A percentile compares a stretch with the other conserved stretches of the same genome.
Evolutionary conservation across 805 yeast genomes (phyloP).

Genomic region (Spathaspora gorwiae): DNA sequence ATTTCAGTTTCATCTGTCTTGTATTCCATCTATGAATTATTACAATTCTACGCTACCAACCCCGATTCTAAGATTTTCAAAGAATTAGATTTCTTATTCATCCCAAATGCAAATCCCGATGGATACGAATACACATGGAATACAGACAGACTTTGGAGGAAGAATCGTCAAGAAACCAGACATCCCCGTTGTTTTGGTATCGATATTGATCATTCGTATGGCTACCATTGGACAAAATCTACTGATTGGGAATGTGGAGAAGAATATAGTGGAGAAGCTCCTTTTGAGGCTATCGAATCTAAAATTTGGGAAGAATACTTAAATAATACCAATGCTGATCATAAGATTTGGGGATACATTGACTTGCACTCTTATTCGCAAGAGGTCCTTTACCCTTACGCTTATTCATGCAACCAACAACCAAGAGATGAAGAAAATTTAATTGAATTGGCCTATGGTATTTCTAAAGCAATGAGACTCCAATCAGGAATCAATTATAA

Average conservation of each 20-base stretch:
- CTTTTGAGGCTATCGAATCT: constrained; percentile 51
- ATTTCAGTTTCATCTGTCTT: constrained; percentile 67
- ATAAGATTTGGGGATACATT: constrained; percentile 67
- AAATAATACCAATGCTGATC: constrained; percentile 44
- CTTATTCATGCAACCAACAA: constrained; percentile 64
- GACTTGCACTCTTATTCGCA: constrained; percentile 86
- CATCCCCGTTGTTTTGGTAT: constrained; percentile 70
- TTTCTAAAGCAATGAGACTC: constrained; percentile 66
- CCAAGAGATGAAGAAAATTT: constrained; percentile 82
- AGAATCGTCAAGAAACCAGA: constrained; percentile 72
- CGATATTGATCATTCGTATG: constrained; percentile 83
- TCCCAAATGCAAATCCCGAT: constrained; percentile 88
- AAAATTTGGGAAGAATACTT: constrained; percentile 37
- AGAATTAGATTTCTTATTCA: constrained; percentile 63
- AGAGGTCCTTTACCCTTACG: constrained; percentile 78
- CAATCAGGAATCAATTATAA: constrained; percentile 60
- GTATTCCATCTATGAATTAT: constrained; percentile 42
- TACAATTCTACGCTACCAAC: constrained; percentile 25
- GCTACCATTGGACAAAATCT: constrained; percentile 63
- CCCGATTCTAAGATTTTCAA: constrained; percentile 39
- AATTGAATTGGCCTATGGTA: constrained; percentile 75
- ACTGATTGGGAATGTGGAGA: constrained; percentile 75
- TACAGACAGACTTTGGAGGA: constrained; percentile 79
- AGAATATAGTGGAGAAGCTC: constrained; percentile 71
- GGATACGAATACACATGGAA: constrained; percentile 86